A percentile compares a stretch with the other conserved stretches of the same genome.
These are phyloP conservation scores for Hemisphaericaspora xylofermentans DNA, from an alignment of 1,139 yeast genomes.

Conservation along the genomic window DNA sequence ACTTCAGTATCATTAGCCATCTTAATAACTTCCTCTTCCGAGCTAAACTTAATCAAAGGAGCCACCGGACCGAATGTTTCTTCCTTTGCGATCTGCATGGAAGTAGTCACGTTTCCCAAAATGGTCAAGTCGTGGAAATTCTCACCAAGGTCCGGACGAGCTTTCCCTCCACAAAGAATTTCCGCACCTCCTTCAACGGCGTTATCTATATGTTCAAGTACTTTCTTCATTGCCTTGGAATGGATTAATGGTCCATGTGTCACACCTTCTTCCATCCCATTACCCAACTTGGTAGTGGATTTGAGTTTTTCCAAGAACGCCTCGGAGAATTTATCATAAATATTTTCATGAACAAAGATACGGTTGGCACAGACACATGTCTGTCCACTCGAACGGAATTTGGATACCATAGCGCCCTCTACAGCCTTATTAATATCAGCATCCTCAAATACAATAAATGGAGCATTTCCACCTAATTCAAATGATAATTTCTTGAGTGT, in stretches of 20 bases:
- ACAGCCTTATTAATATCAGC: conserved; percentile 79
- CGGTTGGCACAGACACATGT: conserved; percentile 89
- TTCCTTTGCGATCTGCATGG: conserved; percentile 63
- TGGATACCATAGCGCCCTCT: conserved; percentile 62
- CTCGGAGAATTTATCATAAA: conserved; percentile 58
- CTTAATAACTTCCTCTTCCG: conserved; percentile 66
- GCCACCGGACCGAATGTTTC: conserved; percentile 94
- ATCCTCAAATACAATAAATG: conserved; percentile 83
- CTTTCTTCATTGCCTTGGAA: conserved; percentile 63
- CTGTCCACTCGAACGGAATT: conserved; percentile 77
- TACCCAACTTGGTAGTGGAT: conserved; percentile 59
- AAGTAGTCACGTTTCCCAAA: conserved; percentile 59
- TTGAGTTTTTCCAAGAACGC: conserved; percentile 50
- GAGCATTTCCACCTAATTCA: conserved; percentile 95
- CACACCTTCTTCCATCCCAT: conserved; percentile 61
- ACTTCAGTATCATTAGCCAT: conserved; percentile 64
- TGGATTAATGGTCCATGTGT: conserved; percentile 88
- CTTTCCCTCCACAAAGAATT: conserved; percentile 64
- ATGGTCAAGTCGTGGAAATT: conserved; percentile 79
- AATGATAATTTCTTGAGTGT: conserved; percentile 82
- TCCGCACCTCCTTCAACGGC: conserved; percentile 74
- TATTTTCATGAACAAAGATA: conserved; percentile 67
- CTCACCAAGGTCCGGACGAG: conserved; percentile 64
- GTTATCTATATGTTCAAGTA: conserved; percentile 68
- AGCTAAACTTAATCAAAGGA: conserved; percentile 64